Evolutionary conservation across 495 filamentous ascomycete genomes (phyloP), one percentile per base, ranked within the genome.

Genomic region (Hyaloscypha variabilis): DNA sequence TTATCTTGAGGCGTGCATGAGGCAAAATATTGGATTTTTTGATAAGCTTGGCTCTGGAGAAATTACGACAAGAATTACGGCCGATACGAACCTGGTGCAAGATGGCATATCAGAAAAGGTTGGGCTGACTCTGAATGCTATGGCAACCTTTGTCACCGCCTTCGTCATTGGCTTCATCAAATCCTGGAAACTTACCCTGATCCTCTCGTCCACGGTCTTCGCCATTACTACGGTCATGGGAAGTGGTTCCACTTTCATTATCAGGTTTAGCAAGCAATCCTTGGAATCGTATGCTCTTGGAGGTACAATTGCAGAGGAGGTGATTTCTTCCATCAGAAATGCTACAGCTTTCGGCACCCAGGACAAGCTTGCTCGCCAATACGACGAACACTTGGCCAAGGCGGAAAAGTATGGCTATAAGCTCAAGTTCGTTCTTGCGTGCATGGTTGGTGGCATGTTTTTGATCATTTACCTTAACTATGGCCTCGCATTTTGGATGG

Each of bases 401-500:
- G 95, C 93, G 28, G 87, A 96, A 73, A 85, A 78, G 69, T 93
- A 84, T 77, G 94, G 94, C 14, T 84, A 85, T 76, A 93, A 88
- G 76, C 81, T 87, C 68, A 91, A 96, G 73, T 76, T 83, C 46
- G 78, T 83, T 3, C 73, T 94, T 31, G 90, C 85, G 24, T 65
- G 88, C 25, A 93, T 97, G 91, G 79, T 99, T 46, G 91, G 87
- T 52, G 78, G 81, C 50, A 91, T 97, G 87, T 92, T 97, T 80
- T 78, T 83, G 62, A 79, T 94, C 61, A 83, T 98, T 65, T 97
- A 93, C 71, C 75, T 94, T 46, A 96, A 94, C 76, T 97, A 97
- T 69, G 91, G 90, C 52, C 84, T 99, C 42, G 89, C 93, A 42
- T 99, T 98, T 79, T 99, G 95, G 95, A 90, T 93, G 82, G 95